Evolutionary conservation across 2,329 filamentous ascomycete species (phyloP), one percentile per base, ranked within the genome.

Genomic region (Sporothrix mexicana): DNA sequence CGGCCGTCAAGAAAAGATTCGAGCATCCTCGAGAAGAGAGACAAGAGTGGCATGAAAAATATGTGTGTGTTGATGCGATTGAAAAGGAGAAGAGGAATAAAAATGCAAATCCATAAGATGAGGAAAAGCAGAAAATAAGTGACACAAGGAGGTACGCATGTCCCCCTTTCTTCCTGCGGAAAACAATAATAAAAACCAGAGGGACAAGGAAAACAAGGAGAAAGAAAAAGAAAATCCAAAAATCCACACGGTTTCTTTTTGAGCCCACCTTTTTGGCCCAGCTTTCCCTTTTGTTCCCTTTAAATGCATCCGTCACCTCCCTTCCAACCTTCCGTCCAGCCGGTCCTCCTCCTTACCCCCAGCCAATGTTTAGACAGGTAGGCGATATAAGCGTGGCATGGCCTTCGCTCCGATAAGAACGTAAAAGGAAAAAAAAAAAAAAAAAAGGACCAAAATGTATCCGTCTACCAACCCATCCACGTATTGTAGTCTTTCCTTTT

Each of bases 231-330:
- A 43, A 66, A 47, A 66, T 43, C 59, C 36, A 64, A 20, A 66
- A 47, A 25, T 66, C 61, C 61, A 66, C 41, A 47, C 61, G 6
- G 23, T 66, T 36, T 43, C 47, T n/a, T 66, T 25, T 66, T 66
- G n/a, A 15, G 61, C 61, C 61, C 41, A 45, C 41, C n/a, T 41
- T 6, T 55, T 25, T 25, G 53, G 51, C 51, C 61, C 61, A 41
- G n/a, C 41, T 25, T 62, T 66, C 61, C 68, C 7, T 47, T 51
- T 12, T 7, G 41, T 66, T 20, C 61, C 47, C 20, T 47, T 43
- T 47, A 66, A 66, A 66, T 47, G 41, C 41, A 36, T 36, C 30
- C 36, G 47, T 47, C 15, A 20, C n/a, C n/a, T 53, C 17, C 23
- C 30, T 45, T 30, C 20, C 53, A 2, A 1, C n/a, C 36, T 20